These are phyloP conservation scores for Phytophthora quininea DNA, from an alignment of 352 stramenopile species.

Conservation along the genomic window DNA sequence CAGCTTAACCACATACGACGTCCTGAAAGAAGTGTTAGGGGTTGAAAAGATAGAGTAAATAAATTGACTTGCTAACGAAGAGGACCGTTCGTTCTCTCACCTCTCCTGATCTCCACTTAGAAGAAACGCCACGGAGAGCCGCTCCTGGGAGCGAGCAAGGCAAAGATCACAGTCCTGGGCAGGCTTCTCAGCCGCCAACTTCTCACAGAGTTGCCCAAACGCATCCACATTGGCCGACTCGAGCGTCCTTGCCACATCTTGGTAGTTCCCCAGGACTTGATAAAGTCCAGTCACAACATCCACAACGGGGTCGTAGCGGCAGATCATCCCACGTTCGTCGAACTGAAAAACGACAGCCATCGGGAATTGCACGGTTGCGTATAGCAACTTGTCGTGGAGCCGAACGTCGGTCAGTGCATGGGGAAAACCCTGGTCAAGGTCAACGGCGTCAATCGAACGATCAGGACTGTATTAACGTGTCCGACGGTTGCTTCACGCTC, in stretches of 20 bases:
- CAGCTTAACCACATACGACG: constrained; percentile 87
- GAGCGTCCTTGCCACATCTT: constrained; percentile 24
- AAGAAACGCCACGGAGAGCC: constrained; percentile 27
- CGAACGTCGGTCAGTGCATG: not conserved
- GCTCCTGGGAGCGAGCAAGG: constrained; percentile 10
- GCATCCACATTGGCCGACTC: constrained; percentile 27
- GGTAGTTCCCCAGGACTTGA: constrained; percentile 18
- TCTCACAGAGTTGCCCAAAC: constrained; percentile 19
- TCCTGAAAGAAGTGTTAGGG: constrained; percentile 85
- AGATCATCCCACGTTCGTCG: constrained; percentile 33
- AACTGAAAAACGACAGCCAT: constrained; percentile 31
- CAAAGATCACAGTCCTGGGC: not conserved
- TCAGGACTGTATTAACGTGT: constrained; percentile 12
- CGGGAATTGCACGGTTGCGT: constrained; percentile 14
- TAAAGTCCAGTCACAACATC: constrained; percentile 32
- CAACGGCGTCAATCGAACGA: constrained; percentile 11
- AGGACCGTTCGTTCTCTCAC: not conserved
- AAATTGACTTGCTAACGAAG: not conserved
- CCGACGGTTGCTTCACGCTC: constrained; percentile 7
- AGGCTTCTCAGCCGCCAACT: not conserved
- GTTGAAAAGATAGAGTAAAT: constrained; percentile 79
- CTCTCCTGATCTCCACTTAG: constrained; percentile 9
- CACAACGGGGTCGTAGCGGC: constrained; percentile 18
- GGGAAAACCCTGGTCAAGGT: constrained; percentile 25
- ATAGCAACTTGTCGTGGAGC: constrained; percentile 24